phyloP scores from a whole-genome alignment of 768 basidiomycete species.

The Mycena albidolilacea region DNA sequence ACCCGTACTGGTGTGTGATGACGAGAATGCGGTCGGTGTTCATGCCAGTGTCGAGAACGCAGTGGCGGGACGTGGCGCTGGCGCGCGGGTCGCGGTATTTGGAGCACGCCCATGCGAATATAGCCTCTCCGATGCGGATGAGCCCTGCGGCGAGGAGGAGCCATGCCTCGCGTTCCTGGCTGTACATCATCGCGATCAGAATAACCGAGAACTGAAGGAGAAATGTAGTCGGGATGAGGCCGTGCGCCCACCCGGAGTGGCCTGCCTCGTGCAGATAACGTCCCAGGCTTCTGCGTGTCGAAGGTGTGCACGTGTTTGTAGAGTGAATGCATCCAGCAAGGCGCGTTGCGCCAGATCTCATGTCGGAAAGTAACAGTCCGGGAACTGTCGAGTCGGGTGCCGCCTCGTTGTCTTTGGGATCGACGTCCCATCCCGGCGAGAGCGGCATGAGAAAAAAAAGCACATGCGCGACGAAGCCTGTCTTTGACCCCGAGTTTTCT shows the following conservation, averaged over 20 bases:
- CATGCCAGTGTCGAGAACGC: conserved; percentile 11
- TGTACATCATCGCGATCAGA: background rate
- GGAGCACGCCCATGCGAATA: conserved; percentile 5
- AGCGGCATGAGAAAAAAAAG: conserved; percentile 22
- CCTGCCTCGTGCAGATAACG: conserved; percentile 6
- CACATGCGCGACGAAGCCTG: background rate
- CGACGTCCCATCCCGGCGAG: conserved; percentile 16
- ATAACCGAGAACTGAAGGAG: background rate
- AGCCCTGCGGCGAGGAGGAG: conserved; percentile 3
- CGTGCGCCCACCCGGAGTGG: conserved; percentile 2
- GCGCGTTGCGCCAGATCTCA: conserved; percentile 10
- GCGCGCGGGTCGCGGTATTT: background rate
- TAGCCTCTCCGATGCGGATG: conserved; percentile 12
- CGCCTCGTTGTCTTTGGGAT: conserved; percentile 6
- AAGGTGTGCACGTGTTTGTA: conserved; percentile 1
- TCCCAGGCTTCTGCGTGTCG: conserved; percentile 6
- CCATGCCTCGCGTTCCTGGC: conserved; percentile 4
- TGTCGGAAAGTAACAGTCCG: conserved; percentile 5
- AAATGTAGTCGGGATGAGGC: background rate
- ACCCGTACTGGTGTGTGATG: background rate
- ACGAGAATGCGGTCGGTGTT: background rate
- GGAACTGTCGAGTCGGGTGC: background rate
- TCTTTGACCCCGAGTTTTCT: conserved; percentile 7
- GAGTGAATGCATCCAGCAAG: conserved; percentile 19
- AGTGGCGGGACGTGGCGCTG: background rate